Base-by-base conservation (phyloP, 805 yeast species). In the Debaryomyces maramus region DNA sequence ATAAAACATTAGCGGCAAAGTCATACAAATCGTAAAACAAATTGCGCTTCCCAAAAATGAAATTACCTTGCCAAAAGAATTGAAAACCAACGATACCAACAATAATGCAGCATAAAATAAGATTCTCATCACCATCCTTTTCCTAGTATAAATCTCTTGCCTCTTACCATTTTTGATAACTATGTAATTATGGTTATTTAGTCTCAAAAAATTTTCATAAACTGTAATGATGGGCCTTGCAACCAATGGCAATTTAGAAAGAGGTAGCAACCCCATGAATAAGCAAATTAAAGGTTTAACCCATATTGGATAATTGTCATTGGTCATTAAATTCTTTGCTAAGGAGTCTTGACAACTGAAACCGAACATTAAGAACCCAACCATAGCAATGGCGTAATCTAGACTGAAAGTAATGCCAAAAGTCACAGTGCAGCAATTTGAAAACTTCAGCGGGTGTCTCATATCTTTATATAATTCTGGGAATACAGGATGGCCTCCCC, bases 281-380 rank as follows among this genome's bases (percentile, higher is more conserved):
- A 58, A 38, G 40, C 67, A 53, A 14, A 67, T 51, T 18, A 53
- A 33, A 1, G 60, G 53, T 24, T 56, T 58, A 23, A 85, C 71
- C 59, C 78, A 75, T 10, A 58, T 50, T 1, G 96, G 95, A 55
- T 85, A 88, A 0, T 88, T 86, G 4, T 65, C 52, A 3, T 85
- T 83, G 9, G 70, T 53, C 60, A 89, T 70, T 32, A 89, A 70
- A 42, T 85, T 85, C 53, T 85, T 85, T 2, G 95, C 86, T 42
- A 90, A 73, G 44, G 87, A 89, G 53, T 87, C 91, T 34, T 75
- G 58, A 20, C 86, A 81, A 5, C 58, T 56, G 6, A 63, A 61
- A 26, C 97, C 96, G 67, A 83, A 88, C 96, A 89, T 89, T 31
- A 87, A 65, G 51, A 78, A 80, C 1, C 93, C 93, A 26, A 81